These are phyloP conservation scores for Fragaria nilgerrensis DNA, from an alignment of 306 rosid genomes.

Conservation along the genomic window DNA sequence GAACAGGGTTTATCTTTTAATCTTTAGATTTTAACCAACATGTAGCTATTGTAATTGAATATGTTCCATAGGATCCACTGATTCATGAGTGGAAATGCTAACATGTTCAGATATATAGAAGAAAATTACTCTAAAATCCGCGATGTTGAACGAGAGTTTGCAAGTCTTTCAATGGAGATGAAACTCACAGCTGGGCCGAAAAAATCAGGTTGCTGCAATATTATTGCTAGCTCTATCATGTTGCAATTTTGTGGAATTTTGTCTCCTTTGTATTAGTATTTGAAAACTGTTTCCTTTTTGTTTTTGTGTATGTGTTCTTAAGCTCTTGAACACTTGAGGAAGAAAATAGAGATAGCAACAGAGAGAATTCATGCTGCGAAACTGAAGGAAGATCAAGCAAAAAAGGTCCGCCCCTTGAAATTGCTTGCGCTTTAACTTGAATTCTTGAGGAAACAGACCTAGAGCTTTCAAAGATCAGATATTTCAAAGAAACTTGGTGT, in stretches of 20 bases:
- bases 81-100: conserved; percentile 7
- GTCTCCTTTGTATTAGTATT: conserved; percentile 19
- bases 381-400: conserved; percentile 78
- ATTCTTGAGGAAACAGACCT: conserved; percentile 7
- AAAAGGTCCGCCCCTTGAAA: conserved; percentile 43
- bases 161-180: conserved; percentile 76
- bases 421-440: not conserved
- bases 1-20: not conserved
- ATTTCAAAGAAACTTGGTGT: not conserved
- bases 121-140: conserved; percentile 93
- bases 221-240: conserved; percentile 26
- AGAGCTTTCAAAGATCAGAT: not conserved
- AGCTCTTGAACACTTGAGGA: conserved; percentile 90
- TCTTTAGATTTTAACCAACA: not conserved
- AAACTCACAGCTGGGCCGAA: conserved; percentile 95
- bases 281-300: conserved; percentile 30
- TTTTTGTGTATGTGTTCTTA: conserved; percentile 30
- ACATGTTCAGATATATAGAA: conserved; percentile 59
- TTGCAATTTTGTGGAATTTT: not conserved
- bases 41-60: not conserved
- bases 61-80: not conserved
- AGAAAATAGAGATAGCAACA: conserved; percentile 76
- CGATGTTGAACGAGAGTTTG: conserved; percentile 84
- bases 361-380: conserved; percentile 77
- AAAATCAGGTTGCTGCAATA: conserved; percentile 69